Evolutionary conservation across 2,329 filamentous ascomycete genomes (phyloP), one percentile per base, ranked within the genome.

Genomic region (Epichloe typhina): DNA sequence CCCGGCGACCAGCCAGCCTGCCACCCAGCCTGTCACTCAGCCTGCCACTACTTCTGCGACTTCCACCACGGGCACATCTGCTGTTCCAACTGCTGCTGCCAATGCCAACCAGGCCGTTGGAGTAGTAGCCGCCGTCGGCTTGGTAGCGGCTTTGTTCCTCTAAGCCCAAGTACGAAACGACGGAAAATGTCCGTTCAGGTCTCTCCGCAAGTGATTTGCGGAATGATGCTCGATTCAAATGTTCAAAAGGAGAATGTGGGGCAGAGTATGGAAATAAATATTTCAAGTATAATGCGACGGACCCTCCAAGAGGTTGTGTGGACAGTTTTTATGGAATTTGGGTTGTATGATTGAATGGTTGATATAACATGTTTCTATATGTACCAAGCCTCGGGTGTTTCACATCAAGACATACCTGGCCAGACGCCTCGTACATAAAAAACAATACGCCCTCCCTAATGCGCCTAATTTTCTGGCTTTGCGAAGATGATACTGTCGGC

Each of bases 61-160:
- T 5, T 17, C 37, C 9, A 43, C 23, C 15, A 49, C 31, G 6
- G 19, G 23, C 2, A 38, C 37, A 5, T 21, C 53, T 17, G 4
- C 61, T 41, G 52, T 59, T 42, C 62, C 60, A 40, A 58, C 64
- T 46, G 57, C 56, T 19, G 65, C 55, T 44, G 61, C 62, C 11
- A 58, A 55, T 31, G 53, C 56, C 52, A 68, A 66, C 57, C 56
- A 55, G 5, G 63, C 60, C 40, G 65, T 64, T 40, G 64, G 64
- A 21, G 59, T 67, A 11, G 60, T 69, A 23, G 71, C 65, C 6
- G 59, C 64, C 12, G 58, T 67, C 23, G 72, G 69, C 21, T 52
- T 71, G 35, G 56, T 66, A 9, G 70, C 63, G 45, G 69, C 62
- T 50, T 69, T 65, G 56, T 60, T 75, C 52, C 52, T 75, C 49